Percentiles rank a stretch among this genome's conserved stretches.
Conservation (phyloP, 1,284 basidiomycete species). For the Malassezia psittaci region DNA sequence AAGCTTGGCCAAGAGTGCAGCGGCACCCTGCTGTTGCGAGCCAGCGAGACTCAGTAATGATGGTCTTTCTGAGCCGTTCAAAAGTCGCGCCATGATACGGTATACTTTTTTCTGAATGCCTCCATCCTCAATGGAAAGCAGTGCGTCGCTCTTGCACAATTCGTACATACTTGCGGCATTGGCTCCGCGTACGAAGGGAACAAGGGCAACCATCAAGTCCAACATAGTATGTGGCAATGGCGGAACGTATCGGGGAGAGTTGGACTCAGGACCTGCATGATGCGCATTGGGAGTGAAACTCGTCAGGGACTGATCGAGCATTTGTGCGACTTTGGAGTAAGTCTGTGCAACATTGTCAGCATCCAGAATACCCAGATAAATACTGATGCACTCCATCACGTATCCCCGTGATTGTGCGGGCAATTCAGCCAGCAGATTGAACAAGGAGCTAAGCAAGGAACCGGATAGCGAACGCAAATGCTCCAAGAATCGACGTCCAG, state of each 20-base stretch:
- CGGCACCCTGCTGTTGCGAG: constrained; percentile 16
- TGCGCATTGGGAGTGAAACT: constrained; percentile 20
- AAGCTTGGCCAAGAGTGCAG: constrained; percentile 31
- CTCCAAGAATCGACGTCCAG: constrained; percentile 61
- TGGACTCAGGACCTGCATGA: constrained; percentile 16
- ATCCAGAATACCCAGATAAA: constrained; percentile 70
- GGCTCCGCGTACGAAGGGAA: constrained; percentile 53
- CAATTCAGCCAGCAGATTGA: constrained; percentile 88
- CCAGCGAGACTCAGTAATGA: constrained; percentile 17
- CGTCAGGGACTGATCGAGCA: constrained; percentile 65
- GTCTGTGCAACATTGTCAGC: constrained; percentile 60
- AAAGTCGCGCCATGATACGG: constrained; percentile 63
- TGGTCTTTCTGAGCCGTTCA: constrained; percentile 21
- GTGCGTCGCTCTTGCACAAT: constrained; percentile 50
- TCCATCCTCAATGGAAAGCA: constrained; percentile 58
- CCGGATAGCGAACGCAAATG: constrained; percentile 71
- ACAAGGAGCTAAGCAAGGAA: constrained; percentile 85
- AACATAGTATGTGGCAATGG: constrained; percentile 66
- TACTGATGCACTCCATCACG: constrained; percentile 77
- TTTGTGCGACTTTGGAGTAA: constrained; percentile 65
- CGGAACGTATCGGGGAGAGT: constrained; percentile 23
- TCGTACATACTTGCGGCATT: constrained; percentile 50
- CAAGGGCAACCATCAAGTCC: constrained; percentile 75
- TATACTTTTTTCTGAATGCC: constrained; percentile 94
- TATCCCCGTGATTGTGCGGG: constrained; percentile 65